Base-by-base conservation (phyloP, 768 basidiomycete genomes). In the Mrakia hoshinonis region DNA sequence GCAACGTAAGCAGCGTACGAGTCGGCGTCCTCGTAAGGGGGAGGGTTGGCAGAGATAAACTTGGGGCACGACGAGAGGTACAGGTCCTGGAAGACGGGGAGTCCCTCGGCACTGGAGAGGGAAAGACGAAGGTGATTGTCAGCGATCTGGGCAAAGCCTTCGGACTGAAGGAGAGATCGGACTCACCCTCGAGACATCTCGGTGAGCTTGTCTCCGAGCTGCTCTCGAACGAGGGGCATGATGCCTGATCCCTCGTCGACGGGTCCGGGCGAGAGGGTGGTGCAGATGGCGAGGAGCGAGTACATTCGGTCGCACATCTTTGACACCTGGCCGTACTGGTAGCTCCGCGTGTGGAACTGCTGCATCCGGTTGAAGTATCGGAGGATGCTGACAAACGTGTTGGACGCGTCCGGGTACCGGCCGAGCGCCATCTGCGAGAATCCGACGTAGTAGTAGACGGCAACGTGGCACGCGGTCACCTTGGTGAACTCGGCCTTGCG, bases 281-380 rank as follows among this genome's bases (percentile, higher is more conserved):
- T 89, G 82, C 92, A 95, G 72, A 99, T 87, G 9, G 93, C 91
- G 74, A 97, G 90, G 39, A 99, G 81, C 6, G 93, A 93, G 76
- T 97, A 95, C 94, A 98, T 99, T 58, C 96, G 83, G 77, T 99
- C 96, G 3, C 92, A 94, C 22, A 90, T 94, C 83, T 97, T 97
- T 18, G 77, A 43, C 73, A 89, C 91, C 83, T 94, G 92, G 77
- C 96, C 93, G 76, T 96, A 96, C 78, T 97, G 93, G 79, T 95
- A 95, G 77, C 90, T 91, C 75, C 94, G 82, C 12, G 94, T 95
- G 82, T 99, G 94, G 80, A 95, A 96, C 78, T 94, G 92, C 76
- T 93, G 86, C 87, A 96, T 93, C 22, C 95, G 86, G 82, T 91
- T 87, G 77, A 95, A 92, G 83, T 96, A 94, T 77, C 94, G 94